Evolutionary conservation across 176 grass and related monocot species (phyloP), one percentile per base, ranked within the genome.

Genomic region (Oryza coarctata): DNA sequence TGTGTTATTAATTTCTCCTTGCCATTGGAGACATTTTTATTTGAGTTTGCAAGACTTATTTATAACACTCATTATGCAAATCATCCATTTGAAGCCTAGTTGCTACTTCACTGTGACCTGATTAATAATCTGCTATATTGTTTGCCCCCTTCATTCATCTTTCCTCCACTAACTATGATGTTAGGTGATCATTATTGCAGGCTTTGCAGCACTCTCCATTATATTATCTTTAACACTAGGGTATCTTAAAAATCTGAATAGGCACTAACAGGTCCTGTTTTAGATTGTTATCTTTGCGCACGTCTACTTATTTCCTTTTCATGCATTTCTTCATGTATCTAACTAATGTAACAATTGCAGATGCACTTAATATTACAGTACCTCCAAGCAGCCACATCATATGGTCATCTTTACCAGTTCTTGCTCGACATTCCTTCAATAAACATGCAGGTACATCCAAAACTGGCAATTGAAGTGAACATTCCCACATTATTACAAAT

Each of bases 291-390:
- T 58, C 26, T 27, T 73, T 23, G 4, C 12, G 20, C 7, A 32
- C 52, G 29, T 80, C 12, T 22, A 26, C 12, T 69, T 64, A 33
- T 84, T 70, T 73, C 11, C 23, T 29, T 83, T 83, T 57, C 71
- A 40, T 57, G 22, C 2, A 18, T 14, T 20, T 60, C 25, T 29
- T 10, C 29, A 5, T 65, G 28, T 39, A 1, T 29, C 39, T 22
- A 68, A 40, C 18, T 65, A 55, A 55, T 4, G 18, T 55, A 11
- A 60, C n/a, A 60, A 23, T 60, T 68, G 47, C 49, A 41, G 52
- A 71, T 49, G 39, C 80, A 7, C 41, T 38, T n/a, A 62, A 83
- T 30, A 47, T 22, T 63, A 72, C 11, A 36, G 40, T 74, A 63
- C 35, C 29, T 39, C 33, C 17, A 76, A 77, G 30, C 32, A 71